Conservation (phyloP, 257 asterid species). For the Coffea eugenioides region DNA sequence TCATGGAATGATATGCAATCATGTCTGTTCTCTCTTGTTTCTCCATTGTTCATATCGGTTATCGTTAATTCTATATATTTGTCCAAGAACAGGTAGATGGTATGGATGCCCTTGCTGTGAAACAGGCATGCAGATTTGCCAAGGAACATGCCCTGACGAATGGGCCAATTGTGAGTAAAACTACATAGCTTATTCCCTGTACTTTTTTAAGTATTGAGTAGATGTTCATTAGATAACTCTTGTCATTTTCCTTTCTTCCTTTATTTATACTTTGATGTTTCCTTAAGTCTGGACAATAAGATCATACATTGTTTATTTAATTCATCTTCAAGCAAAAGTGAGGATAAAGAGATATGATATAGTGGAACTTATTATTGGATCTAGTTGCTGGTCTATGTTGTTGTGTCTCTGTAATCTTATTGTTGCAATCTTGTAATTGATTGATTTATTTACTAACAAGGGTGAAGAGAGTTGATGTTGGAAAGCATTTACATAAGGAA, state of each 20-base stretch:
- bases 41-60: not conserved
- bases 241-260: not conserved
- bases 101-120: constrained; percentile 96
- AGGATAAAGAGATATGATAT: not conserved
- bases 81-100: constrained; percentile 76
- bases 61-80: not conserved
- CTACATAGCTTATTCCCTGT: not conserved
- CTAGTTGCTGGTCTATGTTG: not conserved
- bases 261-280: not conserved
- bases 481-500: not conserved
- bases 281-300: not conserved
- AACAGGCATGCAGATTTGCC: constrained; percentile 95
- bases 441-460: not conserved
- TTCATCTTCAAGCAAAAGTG: not conserved
- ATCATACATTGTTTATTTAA: not conserved
- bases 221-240: not conserved
- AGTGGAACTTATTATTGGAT: not conserved
- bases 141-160: constrained; percentile 88
- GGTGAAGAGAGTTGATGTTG: not conserved
- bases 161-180: constrained; percentile 89
- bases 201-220: not conserved
- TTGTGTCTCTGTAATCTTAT: not conserved
- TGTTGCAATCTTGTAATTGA: not conserved
- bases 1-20: not conserved
- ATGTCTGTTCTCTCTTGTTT: not conserved